Percentiles rank a stretch among this genome's conserved stretches.
These are phyloP conservation scores for Candida smagusa DNA, from an alignment of 1,139 yeast genomes.

Conservation along the genomic window DNA sequence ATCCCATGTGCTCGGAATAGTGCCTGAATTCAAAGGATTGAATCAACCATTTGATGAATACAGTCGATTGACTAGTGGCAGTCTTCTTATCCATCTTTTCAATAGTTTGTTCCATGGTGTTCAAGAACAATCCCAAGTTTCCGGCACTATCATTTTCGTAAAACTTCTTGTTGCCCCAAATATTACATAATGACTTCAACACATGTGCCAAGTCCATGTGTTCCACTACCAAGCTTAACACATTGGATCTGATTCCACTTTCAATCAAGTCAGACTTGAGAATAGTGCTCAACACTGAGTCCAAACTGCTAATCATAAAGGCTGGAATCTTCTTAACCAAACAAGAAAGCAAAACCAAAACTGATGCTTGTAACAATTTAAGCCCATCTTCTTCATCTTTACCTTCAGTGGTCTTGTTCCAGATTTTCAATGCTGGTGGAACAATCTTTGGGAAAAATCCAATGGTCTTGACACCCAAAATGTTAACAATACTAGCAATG, in stretches of 20 bases:
- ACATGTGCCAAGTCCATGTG: constrained; percentile 67
- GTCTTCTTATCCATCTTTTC: constrained; percentile 69
- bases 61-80: constrained; percentile 67
- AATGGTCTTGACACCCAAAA: constrained; percentile 81
- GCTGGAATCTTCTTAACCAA: constrained; percentile 83
- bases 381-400: constrained; percentile 16
- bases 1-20: constrained; percentile 34
- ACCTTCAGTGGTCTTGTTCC: constrained; percentile 28
- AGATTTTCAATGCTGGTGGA: constrained; percentile 66
- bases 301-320: constrained; percentile 70
- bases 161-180: constrained; percentile 50
- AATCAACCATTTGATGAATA: constrained; percentile 67
- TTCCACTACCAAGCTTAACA: constrained; percentile 62
- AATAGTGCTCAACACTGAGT: constrained; percentile 55
- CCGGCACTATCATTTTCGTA: constrained; percentile 42
- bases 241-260: constrained; percentile 56
- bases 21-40: constrained; percentile 66
- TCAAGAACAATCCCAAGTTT: constrained; percentile 69
- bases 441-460: constrained; percentile 83
- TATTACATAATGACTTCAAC: constrained; percentile 54
- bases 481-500: constrained; percentile 64
- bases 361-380: constrained; percentile 57
- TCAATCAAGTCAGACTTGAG: constrained; percentile 59
- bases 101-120: constrained; percentile 60
- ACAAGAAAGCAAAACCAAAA: constrained; percentile 69